Evolutionary conservation across 495 filamentous ascomycete species (phyloP).

Genomic region (Alectoria sarmentosa): DNA sequence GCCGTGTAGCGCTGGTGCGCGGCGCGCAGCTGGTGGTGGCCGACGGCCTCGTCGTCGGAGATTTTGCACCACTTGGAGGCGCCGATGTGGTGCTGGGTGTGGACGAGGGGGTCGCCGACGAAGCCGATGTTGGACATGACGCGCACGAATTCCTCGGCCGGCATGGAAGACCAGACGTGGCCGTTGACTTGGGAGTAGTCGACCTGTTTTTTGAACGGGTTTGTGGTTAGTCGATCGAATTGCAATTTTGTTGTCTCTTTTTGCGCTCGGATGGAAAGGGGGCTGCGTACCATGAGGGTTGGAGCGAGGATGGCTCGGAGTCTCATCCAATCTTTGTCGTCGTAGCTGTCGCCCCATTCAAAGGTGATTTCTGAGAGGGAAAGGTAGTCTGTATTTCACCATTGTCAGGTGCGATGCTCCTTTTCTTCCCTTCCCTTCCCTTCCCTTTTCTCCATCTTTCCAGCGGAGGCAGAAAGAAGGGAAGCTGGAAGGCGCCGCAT

Average conservation of each 20-base stretch:
- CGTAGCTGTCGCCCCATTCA: conserved; percentile 25
- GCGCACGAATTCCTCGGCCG: conserved; percentile 28
- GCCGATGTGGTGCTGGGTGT: conserved; percentile 34
- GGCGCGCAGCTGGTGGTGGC: conserved; percentile 28
- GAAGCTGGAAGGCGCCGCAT: too few species aligned
- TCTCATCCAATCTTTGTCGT: conserved; percentile 50
- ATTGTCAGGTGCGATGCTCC: not conserved
- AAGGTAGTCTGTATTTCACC: conserved; percentile 18
- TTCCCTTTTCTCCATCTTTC: not conserved
- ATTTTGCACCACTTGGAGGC: conserved; percentile 29
- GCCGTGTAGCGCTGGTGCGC: conserved; percentile 51
- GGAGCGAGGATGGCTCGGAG: conserved; percentile 60
- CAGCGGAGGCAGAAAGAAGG: too few species aligned
- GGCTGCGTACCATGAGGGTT: conserved; percentile 41
- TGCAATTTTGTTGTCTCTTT: too few species aligned
- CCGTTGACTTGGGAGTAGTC: conserved; percentile 31
- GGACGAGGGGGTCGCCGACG: conserved; percentile 30
- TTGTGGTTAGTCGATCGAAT: not conserved
- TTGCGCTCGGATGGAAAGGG: not conserved
- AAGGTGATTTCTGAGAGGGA: conserved; percentile 19
- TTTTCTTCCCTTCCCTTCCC: not conserved
- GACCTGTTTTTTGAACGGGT: too few species aligned
- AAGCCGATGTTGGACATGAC: conserved; percentile 27
- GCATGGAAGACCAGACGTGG: conserved; percentile 27
- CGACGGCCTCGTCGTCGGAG: conserved; percentile 27